phyloP scores from a whole-genome alignment of 2,329 filamentous ascomycete species.

The Claviceps monticola region DNA sequence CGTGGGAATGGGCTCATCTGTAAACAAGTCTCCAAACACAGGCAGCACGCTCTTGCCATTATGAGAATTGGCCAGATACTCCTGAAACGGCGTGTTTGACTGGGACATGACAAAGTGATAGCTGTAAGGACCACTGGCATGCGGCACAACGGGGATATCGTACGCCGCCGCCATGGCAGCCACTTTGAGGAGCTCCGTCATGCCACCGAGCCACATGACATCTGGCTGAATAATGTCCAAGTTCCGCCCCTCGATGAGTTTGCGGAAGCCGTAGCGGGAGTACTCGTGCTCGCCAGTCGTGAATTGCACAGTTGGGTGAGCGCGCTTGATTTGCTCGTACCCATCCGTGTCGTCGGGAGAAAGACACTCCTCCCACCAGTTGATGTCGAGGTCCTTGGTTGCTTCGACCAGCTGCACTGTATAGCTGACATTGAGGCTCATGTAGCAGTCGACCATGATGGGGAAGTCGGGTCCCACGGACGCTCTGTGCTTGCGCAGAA shows the following conservation, averaged over 20 bases:
- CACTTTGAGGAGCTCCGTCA: slow-evolving; percentile 86
- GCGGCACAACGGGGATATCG: slow-evolving; percentile 89
- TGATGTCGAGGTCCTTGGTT: slow-evolving; percentile 71
- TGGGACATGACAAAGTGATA: slow-evolving; percentile 95
- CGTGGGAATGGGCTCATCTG: slow-evolving; percentile 77
- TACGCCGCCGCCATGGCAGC: slow-evolving; percentile 82
- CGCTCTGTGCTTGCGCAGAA: slow-evolving; percentile 71
- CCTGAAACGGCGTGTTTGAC: slow-evolving; percentile 86
- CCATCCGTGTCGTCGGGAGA: slow-evolving; percentile 87
- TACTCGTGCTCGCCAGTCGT: slow-evolving; percentile 95
- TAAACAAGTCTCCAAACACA: slow-evolving; percentile 82
- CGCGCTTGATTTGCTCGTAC: slow-evolving; percentile 77
- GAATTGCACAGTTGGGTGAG: slow-evolving; percentile 82
- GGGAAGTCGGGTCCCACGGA: slow-evolving; percentile 81
- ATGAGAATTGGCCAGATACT: slow-evolving; percentile 86
- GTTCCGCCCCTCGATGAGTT: slow-evolving; percentile 82
- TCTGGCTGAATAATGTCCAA: slow-evolving; percentile 91
- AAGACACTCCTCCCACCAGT: slow-evolving; percentile 96
- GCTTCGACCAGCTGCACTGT: slow-evolving; percentile 83
- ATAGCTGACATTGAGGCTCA: slow-evolving; percentile 86
- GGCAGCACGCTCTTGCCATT: slow-evolving; percentile 82
- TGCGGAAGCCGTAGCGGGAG: slow-evolving; percentile 86
- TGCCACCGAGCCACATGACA: slow-evolving; percentile 91
- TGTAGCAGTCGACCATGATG: slow-evolving; percentile 92
- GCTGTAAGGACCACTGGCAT: slow-evolving; percentile 85